Conservation (phyloP, 2,329 filamentous ascomycete species). For the Pseudophaeomoniella oleicola region DNA sequence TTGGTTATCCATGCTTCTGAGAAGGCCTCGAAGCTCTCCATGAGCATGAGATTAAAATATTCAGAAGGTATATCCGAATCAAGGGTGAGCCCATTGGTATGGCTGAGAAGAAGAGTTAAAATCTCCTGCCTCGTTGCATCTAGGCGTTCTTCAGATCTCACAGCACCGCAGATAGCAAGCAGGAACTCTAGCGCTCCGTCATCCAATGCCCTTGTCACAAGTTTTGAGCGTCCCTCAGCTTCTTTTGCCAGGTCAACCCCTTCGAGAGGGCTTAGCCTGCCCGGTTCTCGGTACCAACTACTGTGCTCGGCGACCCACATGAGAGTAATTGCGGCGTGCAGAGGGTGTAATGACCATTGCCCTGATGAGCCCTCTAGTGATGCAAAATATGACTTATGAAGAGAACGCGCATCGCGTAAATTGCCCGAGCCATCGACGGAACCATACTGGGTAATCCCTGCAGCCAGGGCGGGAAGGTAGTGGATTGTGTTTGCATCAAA, state of each 20-base stretch:
- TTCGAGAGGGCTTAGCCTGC: slow-evolving; percentile 41
- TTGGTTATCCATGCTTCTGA: slow-evolving; percentile 90
- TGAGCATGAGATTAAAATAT: slow-evolving; percentile 57
- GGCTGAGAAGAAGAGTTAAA: slow-evolving; percentile 67
- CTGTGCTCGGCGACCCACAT: slow-evolving; percentile 94
- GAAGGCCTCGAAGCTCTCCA: slow-evolving; percentile 73
- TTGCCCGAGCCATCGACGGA: slow-evolving; percentile 58
- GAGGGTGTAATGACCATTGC: slow-evolving; percentile 40
- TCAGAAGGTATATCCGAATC: slow-evolving; percentile 53
- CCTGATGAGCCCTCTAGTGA: neutral
- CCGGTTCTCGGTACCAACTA: slow-evolving; percentile 69
- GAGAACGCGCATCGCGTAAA: slow-evolving; percentile 51
- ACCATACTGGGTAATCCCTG: slow-evolving; percentile 63
- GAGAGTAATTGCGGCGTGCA: slow-evolving; percentile 63
- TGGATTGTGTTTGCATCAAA: slow-evolving; percentile 67
- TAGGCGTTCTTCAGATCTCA: slow-evolving; percentile 69
- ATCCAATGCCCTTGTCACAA: slow-evolving; percentile 63
- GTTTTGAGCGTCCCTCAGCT: slow-evolving; percentile 53
- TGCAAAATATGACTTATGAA: slow-evolving; percentile 55
- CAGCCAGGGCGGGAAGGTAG: slow-evolving; percentile 64
- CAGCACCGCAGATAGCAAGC: slow-evolving; percentile 67
- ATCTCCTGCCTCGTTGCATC: slow-evolving; percentile 75
- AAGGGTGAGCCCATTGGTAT: slow-evolving; percentile 53
- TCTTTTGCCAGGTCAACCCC: slow-evolving; percentile 53
- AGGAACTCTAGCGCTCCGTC: slow-evolving; percentile 90